phyloP scores from a whole-genome alignment of 164 flowering plant species.

The Piper longum region DNA sequence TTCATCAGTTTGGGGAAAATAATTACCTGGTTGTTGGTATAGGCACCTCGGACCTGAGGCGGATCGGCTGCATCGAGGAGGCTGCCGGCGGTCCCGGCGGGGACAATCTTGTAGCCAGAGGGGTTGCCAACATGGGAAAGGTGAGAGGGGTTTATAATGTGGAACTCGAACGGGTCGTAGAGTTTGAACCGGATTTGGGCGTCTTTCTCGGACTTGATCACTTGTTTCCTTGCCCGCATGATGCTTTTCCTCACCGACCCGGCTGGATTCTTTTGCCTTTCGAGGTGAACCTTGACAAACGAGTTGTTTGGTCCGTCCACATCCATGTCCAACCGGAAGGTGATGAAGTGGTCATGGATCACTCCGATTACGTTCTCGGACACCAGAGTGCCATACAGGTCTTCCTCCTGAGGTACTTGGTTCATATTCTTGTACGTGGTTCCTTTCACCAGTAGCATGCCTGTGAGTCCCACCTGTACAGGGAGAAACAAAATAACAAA shows the following conservation, averaged over 20 bases:
- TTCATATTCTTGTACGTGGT: constrained; percentile 15
- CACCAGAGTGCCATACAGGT: constrained; percentile 31
- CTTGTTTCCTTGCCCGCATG: constrained; percentile 43
- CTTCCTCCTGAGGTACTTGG: constrained; percentile 21
- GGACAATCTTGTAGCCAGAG: constrained; percentile 71
- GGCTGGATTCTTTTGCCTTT: constrained; percentile 24
- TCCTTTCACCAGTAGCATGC: constrained; percentile 46
- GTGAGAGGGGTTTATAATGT: constrained; percentile 54
- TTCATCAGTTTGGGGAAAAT: not conserved
- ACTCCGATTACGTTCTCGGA: constrained; percentile 45
- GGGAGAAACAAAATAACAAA: too few species aligned
- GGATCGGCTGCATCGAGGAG: constrained; percentile 66
- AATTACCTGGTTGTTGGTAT: constrained; percentile 62
- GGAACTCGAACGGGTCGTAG: constrained; percentile 69
- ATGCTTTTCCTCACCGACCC: constrained; percentile 65
- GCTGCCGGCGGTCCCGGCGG: constrained; percentile 67
- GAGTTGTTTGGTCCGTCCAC: constrained; percentile 59
- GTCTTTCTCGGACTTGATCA: constrained; percentile 72
- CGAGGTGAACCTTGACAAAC: constrained; percentile 48
- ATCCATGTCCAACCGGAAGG: constrained; percentile 56
- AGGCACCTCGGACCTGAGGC: constrained; percentile 63
- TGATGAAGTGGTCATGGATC: constrained; percentile 52
- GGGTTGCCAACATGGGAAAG: constrained; percentile 67
- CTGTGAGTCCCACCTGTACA: constrained; percentile 43
- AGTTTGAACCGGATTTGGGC: constrained; percentile 61